A percentile compares a stretch with the other conserved stretches of the same genome.
These are phyloP conservation scores for Cyberlindnera americana DNA, from an alignment of 805 yeast genomes.

Conservation along the genomic window DNA sequence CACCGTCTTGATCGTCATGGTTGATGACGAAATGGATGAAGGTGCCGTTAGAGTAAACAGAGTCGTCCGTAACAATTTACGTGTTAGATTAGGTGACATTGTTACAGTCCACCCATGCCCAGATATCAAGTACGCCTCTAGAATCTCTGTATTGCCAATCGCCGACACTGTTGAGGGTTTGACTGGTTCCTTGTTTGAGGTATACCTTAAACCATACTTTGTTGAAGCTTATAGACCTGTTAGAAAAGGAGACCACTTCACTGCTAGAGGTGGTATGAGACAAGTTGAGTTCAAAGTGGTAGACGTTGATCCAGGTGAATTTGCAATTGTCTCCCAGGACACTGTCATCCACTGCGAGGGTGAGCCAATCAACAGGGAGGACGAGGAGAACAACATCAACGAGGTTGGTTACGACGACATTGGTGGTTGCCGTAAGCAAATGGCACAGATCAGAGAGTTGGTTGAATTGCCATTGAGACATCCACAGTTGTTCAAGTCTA, in stretches of 20 bases:
- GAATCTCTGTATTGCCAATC: slow-evolving; percentile 93
- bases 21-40: slow-evolving; percentile 95
- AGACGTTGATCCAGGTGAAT: slow-evolving; percentile 96
- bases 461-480: slow-evolving; percentile 98
- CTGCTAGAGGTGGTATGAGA: slow-evolving; percentile 98
- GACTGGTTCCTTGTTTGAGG: slow-evolving; percentile 94
- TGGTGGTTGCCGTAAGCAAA: slow-evolving; percentile 98
- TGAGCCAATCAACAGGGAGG: slow-evolving; percentile 97
- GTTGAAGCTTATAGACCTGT: slow-evolving; percentile 99
- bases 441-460: slow-evolving; percentile 98
- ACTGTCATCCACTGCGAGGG: slow-evolving; percentile 98
- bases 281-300: slow-evolving; percentile 98
- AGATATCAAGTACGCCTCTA: slow-evolving; percentile 92
- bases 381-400: slow-evolving; percentile 92
- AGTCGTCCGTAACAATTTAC: slow-evolving; percentile 90
- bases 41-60: slow-evolving; percentile 94
- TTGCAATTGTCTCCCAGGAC: slow-evolving; percentile 97
- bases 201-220: slow-evolving; percentile 94
- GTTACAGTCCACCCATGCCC: slow-evolving; percentile 93
- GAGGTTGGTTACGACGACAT: slow-evolving; percentile 99
- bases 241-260: slow-evolving; percentile 93
- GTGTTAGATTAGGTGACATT: slow-evolving; percentile 92
- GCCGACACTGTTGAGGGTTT: slow-evolving; percentile 98
- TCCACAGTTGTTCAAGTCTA: slow-evolving; percentile 95
- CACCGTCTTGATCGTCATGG: slow-evolving; percentile 91